Conservation (phyloP, 1,284 basidiomycete genomes). For the Golubevia sp. region DNA sequence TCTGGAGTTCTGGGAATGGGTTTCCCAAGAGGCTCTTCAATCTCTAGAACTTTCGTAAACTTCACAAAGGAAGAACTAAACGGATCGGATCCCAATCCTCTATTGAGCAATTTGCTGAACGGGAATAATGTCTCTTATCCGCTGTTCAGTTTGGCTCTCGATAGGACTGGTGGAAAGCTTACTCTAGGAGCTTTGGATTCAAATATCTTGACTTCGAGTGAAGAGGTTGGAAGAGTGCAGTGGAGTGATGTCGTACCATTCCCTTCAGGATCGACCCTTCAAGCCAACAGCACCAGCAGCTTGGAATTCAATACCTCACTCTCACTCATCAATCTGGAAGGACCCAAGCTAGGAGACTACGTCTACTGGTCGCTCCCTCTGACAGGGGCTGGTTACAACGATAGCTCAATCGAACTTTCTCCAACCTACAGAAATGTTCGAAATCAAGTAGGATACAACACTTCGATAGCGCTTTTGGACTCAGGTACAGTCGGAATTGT, state of each 20-base stretch:
- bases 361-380: conserved; percentile 28
- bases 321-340: conserved; percentile 17
- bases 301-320: no score
- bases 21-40: conserved; percentile 54
- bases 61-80: conserved; percentile 4
- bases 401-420: conserved; percentile 7
- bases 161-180: conserved; percentile 9
- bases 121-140: conserved; percentile 22
- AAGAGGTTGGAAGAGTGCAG: conserved; percentile 14
- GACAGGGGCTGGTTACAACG: conserved; percentile 15
- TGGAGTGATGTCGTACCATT: conserved; percentile 36
- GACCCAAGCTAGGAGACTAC: conserved; percentile 14
- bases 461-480: conserved; percentile 25
- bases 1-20: conserved; percentile 63
- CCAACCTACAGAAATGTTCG: conserved; percentile 7
- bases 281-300: conserved; percentile 10
- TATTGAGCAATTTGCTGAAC: conserved; percentile 16
- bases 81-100: conserved; percentile 5
- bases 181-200: conserved; percentile 31
- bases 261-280: conserved; percentile 17
- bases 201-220: conserved; percentile 2
- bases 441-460: background rate
- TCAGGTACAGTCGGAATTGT: conserved; percentile 22
- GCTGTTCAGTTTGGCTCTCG: conserved; percentile 23
- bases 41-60: conserved; percentile 16